Percentiles rank a stretch among this genome's conserved stretches.
These are phyloP conservation scores for Pseudonitzschia multistriata DNA, from an alignment of 108 stramenopile genomes.

Conservation along the genomic window DNA sequence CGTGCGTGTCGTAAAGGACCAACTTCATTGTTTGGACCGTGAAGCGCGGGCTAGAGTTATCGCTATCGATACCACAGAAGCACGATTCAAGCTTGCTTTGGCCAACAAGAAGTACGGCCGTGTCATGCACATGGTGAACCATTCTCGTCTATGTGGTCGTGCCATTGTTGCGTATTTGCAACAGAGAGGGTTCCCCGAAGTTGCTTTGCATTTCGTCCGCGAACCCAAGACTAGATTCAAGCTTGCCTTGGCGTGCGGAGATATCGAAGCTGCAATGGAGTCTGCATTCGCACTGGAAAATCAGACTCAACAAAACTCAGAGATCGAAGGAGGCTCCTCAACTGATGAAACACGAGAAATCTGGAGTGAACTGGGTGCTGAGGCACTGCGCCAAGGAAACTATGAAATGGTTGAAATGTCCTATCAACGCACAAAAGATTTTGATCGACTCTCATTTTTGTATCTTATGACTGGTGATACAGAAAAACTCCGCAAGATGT, in stretches of 20 bases:
- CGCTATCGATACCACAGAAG: slow-evolving; percentile 96
- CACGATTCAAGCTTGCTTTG: slow-evolving; percentile 90
- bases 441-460: slow-evolving; percentile 95
- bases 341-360: slow-evolving; percentile 73
- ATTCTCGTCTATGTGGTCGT: slow-evolving; percentile 92
- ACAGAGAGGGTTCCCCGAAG: slow-evolving; percentile 97
- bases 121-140: slow-evolving; percentile 97
- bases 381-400: slow-evolving; percentile 96
- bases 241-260: slow-evolving; percentile 97
- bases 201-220: slow-evolving; percentile 97
- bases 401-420: slow-evolving; percentile 98
- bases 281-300: slow-evolving; percentile 88
- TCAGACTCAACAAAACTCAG: slow-evolving; percentile 35
- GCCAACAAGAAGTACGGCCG: slow-evolving; percentile 90
- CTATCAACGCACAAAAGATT: slow-evolving; percentile 97
- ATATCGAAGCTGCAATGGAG: slow-evolving; percentile 97
- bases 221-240: slow-evolving; percentile 95
- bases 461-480: slow-evolving; percentile 94
- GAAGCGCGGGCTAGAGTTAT: slow-evolving; percentile 89
- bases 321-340: slow-evolving; percentile 17
- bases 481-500: slow-evolving; percentile 96
- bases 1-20: slow-evolving; percentile 85
- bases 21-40: slow-evolving; percentile 93
- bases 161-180: slow-evolving; percentile 98
- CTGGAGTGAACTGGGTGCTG: slow-evolving; percentile 94